Evolutionary conservation across 177 flowering plant species (phyloP), one percentile per base, ranked within the genome.

Genomic region (Vitis hybrid): DNA sequence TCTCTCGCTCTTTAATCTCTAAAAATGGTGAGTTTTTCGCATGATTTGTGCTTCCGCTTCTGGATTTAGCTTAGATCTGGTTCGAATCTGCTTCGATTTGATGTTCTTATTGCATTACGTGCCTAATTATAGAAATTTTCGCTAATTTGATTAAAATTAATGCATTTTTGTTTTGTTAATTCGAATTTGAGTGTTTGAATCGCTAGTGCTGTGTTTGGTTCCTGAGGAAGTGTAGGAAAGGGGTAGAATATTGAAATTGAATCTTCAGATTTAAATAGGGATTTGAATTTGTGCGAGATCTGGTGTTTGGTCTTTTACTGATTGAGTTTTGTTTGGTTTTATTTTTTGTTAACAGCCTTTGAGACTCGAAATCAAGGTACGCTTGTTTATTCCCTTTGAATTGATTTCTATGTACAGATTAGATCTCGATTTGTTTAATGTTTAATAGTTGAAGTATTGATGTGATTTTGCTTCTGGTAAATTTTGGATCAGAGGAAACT

Each of bases 361-460:
- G 69, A 77, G 91, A 79, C 85, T 90, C 55, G 92, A 88, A 76
- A 88, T 90, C 81, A 90, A 88, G 94, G 92, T 90, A 84, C 57
- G 32, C 14, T 11, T 58, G 6, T 50, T 53, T 27, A 8, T 14
- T 71, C 2, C 20, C 10, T 5, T 14, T 58, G 17, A 50, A 2
- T 41, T 41, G 30, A 9, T 57, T 12, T 30, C 8, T 24, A 35
- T 65, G 59, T 17, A 3, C 51, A 17, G 56, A 27, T 61, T 74
- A 30, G 46, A 41, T 62, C 32, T 50, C 67, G 46, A 11, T 46
- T 41, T 4, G 35, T 72, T 58, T 48, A 12, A 54, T 54, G 57
- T 17, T 14, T 17, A 15, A 14, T 14, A 41, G 46, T 15, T 54
- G 57, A 27, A 55, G 58, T 21, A 13, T 54, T 48, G 18, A 51